These are phyloP conservation scores for Colletotrichum brevisporum DNA, from an alignment of 2,329 filamentous ascomycete species.

Conservation along the genomic window DNA sequence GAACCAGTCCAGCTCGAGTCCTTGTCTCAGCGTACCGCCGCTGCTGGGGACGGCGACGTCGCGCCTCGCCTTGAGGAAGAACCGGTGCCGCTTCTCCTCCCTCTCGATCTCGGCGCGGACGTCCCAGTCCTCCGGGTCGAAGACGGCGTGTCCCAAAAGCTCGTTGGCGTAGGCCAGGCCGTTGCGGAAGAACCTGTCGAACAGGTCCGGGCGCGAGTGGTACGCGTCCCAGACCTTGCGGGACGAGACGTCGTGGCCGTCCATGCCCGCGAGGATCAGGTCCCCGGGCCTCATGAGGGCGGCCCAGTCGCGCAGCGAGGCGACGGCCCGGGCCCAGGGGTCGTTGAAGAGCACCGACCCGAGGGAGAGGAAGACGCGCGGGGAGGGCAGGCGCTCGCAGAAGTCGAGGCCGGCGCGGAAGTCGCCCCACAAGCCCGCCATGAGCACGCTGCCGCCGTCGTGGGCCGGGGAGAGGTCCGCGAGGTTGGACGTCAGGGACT, in stretches of 20 bases:
- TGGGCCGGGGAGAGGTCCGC: slow-evolving; percentile 50
- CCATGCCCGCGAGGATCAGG: slow-evolving; percentile 57
- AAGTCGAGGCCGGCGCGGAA: slow-evolving; percentile 54
- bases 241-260: slow-evolving; percentile 53
- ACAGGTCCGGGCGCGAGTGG: slow-evolving; percentile 54
- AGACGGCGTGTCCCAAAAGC: slow-evolving; percentile 51
- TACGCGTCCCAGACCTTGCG: slow-evolving; percentile 58
- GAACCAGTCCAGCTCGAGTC: slow-evolving; percentile 59
- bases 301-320: slow-evolving; percentile 54
- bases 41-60: slow-evolving; percentile 47
- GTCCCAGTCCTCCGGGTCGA: slow-evolving; percentile 55
- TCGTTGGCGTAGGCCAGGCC: slow-evolving; percentile 56
- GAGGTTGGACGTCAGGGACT: slow-evolving; percentile 53
- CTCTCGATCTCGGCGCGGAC: slow-evolving; percentile 53
- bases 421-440: slow-evolving; percentile 57
- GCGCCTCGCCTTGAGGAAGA: slow-evolving; percentile 54
- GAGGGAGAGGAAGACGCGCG: slow-evolving; percentile 47
- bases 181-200: slow-evolving; percentile 54
- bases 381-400: slow-evolving; percentile 40
- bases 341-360: slow-evolving; percentile 60
- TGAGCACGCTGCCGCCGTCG: slow-evolving; percentile 48
- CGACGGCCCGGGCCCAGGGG: slow-evolving; percentile 52
- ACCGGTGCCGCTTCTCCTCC: slow-evolving; percentile 54
- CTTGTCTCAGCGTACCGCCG: slow-evolving; percentile 47
- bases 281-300: slow-evolving; percentile 52